A percentile compares a stretch with the other conserved stretches of the same genome.
Conservation (phyloP, 768 basidiomycete species). For the Termitomyces eurrhizus region DNA sequence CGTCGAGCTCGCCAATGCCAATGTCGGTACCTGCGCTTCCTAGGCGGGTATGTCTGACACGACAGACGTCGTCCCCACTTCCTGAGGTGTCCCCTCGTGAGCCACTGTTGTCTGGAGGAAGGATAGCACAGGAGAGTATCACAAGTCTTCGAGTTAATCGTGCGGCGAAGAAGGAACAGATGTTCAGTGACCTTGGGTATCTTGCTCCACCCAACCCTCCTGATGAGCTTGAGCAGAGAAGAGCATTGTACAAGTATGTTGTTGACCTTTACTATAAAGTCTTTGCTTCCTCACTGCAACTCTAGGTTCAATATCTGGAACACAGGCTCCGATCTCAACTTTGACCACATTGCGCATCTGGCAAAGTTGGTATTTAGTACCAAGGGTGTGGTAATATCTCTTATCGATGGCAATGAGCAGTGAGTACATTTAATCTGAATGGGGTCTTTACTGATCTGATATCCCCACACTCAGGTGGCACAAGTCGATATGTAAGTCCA, state of each 20-base stretch:
- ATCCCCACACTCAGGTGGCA: constrained; percentile 56
- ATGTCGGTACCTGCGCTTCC: constrained; percentile 45
- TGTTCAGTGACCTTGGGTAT: constrained; percentile 61
- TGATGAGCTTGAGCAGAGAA: constrained; percentile 75
- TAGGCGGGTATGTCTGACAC: constrained; percentile 49
- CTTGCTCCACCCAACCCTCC: constrained; percentile 81
- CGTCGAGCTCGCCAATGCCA: constrained; percentile 19
- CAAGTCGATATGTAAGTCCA: constrained; percentile 75
- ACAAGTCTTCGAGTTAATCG: constrained; percentile 35
- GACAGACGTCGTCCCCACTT: constrained; percentile 64
- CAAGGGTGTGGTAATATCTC: constrained; percentile 75
- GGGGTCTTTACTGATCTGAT: background rate
- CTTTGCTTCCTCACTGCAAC: background rate
- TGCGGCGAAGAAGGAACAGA: constrained; percentile 63
- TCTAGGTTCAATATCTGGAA: constrained; percentile 85
- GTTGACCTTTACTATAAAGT: background rate
- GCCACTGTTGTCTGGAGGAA: constrained; percentile 27
- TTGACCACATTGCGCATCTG: constrained; percentile 90
- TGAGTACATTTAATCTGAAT: constrained; percentile 31
- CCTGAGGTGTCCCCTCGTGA: constrained; percentile 38
- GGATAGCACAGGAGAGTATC: constrained; percentile 26
- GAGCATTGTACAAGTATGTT: constrained; percentile 80
- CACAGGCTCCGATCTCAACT: constrained; percentile 82
- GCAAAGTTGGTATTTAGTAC: constrained; percentile 92
- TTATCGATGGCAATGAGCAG: constrained; percentile 85